Conservation (phyloP, 2,329 filamentous ascomycete genomes). For the Penicillium decumbens region DNA sequence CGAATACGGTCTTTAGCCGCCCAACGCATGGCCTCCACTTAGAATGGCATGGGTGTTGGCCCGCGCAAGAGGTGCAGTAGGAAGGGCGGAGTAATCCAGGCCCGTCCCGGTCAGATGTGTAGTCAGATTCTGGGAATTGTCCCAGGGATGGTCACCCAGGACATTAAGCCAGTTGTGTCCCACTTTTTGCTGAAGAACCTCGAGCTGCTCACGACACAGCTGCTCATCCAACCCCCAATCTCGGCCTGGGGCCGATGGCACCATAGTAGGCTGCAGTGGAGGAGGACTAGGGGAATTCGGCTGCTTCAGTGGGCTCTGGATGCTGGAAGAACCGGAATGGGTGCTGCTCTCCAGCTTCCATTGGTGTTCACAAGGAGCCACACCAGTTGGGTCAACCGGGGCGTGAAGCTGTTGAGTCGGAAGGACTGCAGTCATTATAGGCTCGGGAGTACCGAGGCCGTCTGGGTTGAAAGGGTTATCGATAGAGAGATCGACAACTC, state of each 20-base stretch:
- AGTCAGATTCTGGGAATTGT: slow-evolving; percentile 32
- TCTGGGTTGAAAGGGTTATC: slow-evolving; percentile 36
- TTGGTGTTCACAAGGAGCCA: slow-evolving; percentile 26
- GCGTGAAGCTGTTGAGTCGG: slow-evolving; percentile 29
- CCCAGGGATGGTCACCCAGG: slow-evolving; percentile 69
- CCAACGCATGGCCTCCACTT: slow-evolving; percentile 39
- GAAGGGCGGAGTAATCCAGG: slow-evolving; percentile 31
- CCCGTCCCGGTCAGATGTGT: slow-evolving; percentile 29
- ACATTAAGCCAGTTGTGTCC: slow-evolving; percentile 84
- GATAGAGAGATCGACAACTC: slow-evolving; percentile 55
- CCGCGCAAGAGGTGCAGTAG: slow-evolving; percentile 33
- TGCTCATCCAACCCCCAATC: slow-evolving; percentile 57
- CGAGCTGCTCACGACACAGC: slow-evolving; percentile 81
- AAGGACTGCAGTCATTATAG: slow-evolving; percentile 29
- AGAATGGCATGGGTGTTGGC: slow-evolving; percentile 40
- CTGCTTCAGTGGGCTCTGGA: slow-evolving; percentile 19
- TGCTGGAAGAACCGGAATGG: slow-evolving; percentile 26
- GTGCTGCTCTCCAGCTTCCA: slow-evolving; percentile 31
- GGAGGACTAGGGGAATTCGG: slow-evolving; percentile 16
- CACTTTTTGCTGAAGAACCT: slow-evolving; percentile 76
- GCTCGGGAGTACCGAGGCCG: slow-evolving; percentile 27
- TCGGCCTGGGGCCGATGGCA: slow-evolving; percentile 25
- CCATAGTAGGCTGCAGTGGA: slow-evolving; percentile 15
- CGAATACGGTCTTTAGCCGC: slow-evolving; percentile 22
- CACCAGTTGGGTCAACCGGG: slow-evolving; percentile 23